Evolutionary conservation across 1,139 yeast genomes (phyloP).

Genomic region (Kodamaea anthophila): DNA sequence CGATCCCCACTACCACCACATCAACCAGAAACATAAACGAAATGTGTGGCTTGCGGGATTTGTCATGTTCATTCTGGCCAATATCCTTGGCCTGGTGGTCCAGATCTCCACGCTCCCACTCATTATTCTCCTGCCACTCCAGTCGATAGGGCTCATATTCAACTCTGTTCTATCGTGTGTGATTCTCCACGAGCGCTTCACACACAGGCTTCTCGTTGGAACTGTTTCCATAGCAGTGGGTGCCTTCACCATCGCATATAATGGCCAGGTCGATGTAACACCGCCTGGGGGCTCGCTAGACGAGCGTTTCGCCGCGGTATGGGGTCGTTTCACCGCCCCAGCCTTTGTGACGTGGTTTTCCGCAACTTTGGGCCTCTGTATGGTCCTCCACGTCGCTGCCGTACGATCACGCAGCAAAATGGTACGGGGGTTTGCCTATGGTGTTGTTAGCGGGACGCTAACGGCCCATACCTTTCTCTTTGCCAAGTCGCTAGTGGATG

Average conservation of each 20-base stretch:
- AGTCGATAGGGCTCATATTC: slow-evolving; percentile 82
- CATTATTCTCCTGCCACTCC: slow-evolving; percentile 74
- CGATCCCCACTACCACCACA: slow-evolving; percentile 12
- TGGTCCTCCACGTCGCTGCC: slow-evolving; percentile 14
- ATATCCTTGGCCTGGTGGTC: slow-evolving; percentile 73
- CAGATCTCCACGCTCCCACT: slow-evolving; percentile 83
- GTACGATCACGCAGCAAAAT: slow-evolving; percentile 4
- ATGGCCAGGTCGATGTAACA: slow-evolving; percentile 37
- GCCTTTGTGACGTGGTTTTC: slow-evolving; percentile 36
- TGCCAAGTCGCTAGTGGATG: slow-evolving; percentile 80
- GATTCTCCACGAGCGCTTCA: slow-evolving; percentile 61
- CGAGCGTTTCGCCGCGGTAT: slow-evolving; percentile 22
- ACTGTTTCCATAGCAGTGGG: slow-evolving; percentile 67
- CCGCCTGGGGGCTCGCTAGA: slow-evolving; percentile 21
- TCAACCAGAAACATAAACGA: slow-evolving; percentile 33
- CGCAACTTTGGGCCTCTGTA: slow-evolving; percentile 27
- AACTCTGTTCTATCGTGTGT: slow-evolving; percentile 69
- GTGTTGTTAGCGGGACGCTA: slow-evolving; percentile 67
- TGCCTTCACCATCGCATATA: slow-evolving; percentile 74
- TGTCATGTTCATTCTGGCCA: slow-evolving; percentile 62
- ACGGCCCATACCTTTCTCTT: slow-evolving; percentile 82
- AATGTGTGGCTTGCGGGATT: slow-evolving; percentile 77
- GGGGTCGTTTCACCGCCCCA: slow-evolving; percentile 21
- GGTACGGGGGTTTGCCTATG: slow-evolving; percentile 53
- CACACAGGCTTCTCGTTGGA: slow-evolving; percentile 52